Conservation (phyloP, 371 early-diverging fungal species). For the Syncephalastrum sp. region DNA sequence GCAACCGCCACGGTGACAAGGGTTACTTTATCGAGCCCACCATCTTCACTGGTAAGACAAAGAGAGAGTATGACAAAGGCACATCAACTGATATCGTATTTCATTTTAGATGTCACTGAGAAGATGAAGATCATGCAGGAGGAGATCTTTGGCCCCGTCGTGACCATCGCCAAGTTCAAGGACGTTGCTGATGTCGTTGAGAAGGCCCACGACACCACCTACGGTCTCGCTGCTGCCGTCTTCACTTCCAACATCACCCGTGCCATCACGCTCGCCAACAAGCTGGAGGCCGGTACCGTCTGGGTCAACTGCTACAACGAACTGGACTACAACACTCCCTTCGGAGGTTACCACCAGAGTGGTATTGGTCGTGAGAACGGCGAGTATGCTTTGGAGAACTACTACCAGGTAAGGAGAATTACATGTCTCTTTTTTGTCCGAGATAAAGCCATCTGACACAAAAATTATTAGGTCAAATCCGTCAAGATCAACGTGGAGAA, state of each 20-base stretch:
- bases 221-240: slow-evolving; percentile 85
- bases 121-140: slow-evolving; percentile 66
- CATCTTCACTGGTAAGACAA: slow-evolving; percentile 29
- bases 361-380: slow-evolving; percentile 85
- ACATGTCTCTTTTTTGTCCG: background rate
- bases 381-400: slow-evolving; percentile 72
- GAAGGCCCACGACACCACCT: slow-evolving; percentile 68
- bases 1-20: slow-evolving; percentile 45
- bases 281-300: slow-evolving; percentile 24
- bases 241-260: slow-evolving; percentile 71
- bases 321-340: slow-evolving; percentile 50
- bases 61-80: background rate
- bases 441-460: slow-evolving; percentile 3
- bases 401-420: slow-evolving; percentile 44
- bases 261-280: slow-evolving; percentile 67
- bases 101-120: slow-evolving; percentile 26
- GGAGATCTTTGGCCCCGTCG: slow-evolving; percentile 87
- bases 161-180: slow-evolving; percentile 67
- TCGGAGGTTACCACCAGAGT: slow-evolving; percentile 86
- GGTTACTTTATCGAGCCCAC: slow-evolving; percentile 57
- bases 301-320: slow-evolving; percentile 16
- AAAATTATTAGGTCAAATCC: slow-evolving; percentile 26
- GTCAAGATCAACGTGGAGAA: slow-evolving; percentile 35
- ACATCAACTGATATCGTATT: background rate
- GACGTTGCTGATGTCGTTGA: slow-evolving; percentile 70